Base-by-base conservation (phyloP, 1,284 basidiomycete genomes). In the Apiotrichum sp. region DNA sequence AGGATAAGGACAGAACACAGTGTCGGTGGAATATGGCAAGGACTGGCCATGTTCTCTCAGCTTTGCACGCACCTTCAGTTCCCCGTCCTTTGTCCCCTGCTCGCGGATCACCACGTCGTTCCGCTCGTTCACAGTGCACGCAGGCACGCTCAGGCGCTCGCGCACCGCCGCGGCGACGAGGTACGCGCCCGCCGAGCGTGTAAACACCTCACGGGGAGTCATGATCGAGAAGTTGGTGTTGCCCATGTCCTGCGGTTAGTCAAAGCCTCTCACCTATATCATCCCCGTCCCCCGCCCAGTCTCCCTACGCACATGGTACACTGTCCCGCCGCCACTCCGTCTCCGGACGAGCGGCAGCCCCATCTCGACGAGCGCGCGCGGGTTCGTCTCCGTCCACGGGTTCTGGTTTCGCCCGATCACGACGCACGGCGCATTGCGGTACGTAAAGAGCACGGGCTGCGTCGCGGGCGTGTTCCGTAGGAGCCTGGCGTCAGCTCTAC, bases 181-280 rank as follows among this genome's bases (percentile, higher is more conserved):
- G 59, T 86, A 81, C 0, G 89, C 88, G 0, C 93, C 95, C 10
- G 80, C 82, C 36, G 83, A 80, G 40, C 93, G 82, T 67, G 95
- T 86, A 65, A 99, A 98, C 0, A 83, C 79, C 1, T 81, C 71
- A 6, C 93, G 82, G 0, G 93, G 86, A 11, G 95, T 80, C 65
- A 97, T 91, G 61, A 99, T 88, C 1, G 92, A 96, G 74, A 93
- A 98, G 74, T 98, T 98, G 3, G 91, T 93, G 73, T 99, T 99
- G 33, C 96, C 96, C 22, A 90, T 77, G 71, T 99, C 96, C 92
- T 98, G 39, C 32, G 32, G 45, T 45, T 31, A 45, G 46, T 29
- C 33, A 2, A 47, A 9, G 22, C 22, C 22, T 22, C 22, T 22
- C 22, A 22, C 22, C 22, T 22, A 22, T 22, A 22, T 22, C 22